Evolutionary conservation across 164 flowering plant genomes (phyloP), one percentile per base, ranked within the genome.

Genomic region (Platanus orientalis): DNA sequence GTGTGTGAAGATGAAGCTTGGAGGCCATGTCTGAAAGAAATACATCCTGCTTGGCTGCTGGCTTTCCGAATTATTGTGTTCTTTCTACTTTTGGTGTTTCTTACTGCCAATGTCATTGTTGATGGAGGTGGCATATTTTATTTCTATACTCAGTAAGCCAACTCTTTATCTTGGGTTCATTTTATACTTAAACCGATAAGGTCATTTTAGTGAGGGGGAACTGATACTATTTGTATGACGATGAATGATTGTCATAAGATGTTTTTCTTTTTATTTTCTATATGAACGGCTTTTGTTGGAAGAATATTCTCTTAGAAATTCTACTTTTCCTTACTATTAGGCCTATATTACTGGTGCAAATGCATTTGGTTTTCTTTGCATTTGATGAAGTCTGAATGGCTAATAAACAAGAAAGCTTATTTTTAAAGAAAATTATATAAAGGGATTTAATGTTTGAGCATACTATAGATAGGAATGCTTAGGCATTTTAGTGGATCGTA

Each of bases 81-180:
- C 61, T 24, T 71, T 27, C 69, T 83, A 66, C 84, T 90, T 26
- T 30, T 85, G 66, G 55, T 76, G 3, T 56, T 86, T 73, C 83
- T 94, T 30, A 53, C 71, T 17, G 64, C 69, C 63, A 81, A 81
- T 60, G 80, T 69, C 29, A 19, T 79, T 67, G 77, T 77, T 30
- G 91, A 87, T 77, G 98, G 98, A 36, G 80, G 73, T 24, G 63
- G 69, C 76, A 84, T 87, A 32, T 82, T 89, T 62, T 83, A 76
- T 82, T 94, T 68, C 74, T 94, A 94, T 51, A 94, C 98, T 29
- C 96, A 94, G 98, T 94, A 76, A 90, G 98, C 55, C 23, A 32
- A 10, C 26, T 66, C 24, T 42, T 52, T 70, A 27, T 56, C 49
- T 59, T 58, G 14, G 17, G 5, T 29, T 12, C 24, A 11, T 62